Percentiles rank a stretch among this genome's conserved stretches.
Evolutionary conservation across 805 yeast genomes (phyloP).

Genomic region (Torulaspora maleeae): DNA sequence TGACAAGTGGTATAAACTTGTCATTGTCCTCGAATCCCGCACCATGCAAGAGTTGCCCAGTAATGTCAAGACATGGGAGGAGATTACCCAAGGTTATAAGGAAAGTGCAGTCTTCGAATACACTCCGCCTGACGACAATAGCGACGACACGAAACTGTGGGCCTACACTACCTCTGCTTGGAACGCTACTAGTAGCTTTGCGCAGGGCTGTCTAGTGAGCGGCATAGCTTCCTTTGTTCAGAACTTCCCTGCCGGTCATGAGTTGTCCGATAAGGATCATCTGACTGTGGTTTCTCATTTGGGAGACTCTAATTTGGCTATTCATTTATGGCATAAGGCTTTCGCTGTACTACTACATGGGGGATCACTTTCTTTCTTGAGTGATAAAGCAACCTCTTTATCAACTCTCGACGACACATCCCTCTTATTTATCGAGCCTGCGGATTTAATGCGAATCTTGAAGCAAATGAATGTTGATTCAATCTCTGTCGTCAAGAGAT

Average conservation of each 20-base stretch:
- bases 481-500: conserved; percentile 15
- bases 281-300: conserved; percentile 27
- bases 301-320: conserved; percentile 15
- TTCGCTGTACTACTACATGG: conserved; percentile 36
- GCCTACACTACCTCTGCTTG: conserved; percentile 24
- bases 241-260: conserved; percentile 37
- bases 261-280: conserved; percentile 32
- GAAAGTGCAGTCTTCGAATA: conserved; percentile 28
- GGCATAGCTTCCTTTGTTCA: conserved; percentile 47
- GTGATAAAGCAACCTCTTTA: conserved; percentile 26
- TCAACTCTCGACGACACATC: conserved; percentile 15
- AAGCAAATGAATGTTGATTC: not conserved
- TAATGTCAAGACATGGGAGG: conserved; percentile 28
- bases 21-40: conserved; percentile 32
- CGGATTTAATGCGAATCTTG: conserved; percentile 10
- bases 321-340: conserved; percentile 44
- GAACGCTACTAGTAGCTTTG: conserved; percentile 36
- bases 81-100: conserved; percentile 15
- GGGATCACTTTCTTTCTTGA: conserved; percentile 28
- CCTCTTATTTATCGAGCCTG: conserved; percentile 20
- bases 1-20: conserved; percentile 30
- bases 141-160: conserved; percentile 38
- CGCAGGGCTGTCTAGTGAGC: conserved; percentile 51
- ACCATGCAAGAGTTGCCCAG: not conserved
- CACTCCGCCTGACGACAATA: conserved; percentile 28